Base-by-base conservation (phyloP, 495 filamentous ascomycete species). In the Letharia columbiana region DNA sequence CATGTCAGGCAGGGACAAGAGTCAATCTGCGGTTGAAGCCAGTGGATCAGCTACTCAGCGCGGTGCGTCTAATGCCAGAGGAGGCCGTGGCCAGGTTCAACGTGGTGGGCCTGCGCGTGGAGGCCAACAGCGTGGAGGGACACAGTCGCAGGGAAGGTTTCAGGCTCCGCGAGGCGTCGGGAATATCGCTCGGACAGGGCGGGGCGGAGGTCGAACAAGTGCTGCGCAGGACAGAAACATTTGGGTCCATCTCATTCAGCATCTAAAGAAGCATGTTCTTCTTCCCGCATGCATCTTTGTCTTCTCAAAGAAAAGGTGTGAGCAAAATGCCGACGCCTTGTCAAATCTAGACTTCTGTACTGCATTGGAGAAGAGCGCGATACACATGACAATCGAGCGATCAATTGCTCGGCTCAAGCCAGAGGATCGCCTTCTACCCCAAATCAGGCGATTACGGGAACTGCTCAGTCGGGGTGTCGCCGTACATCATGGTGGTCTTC, bases 341-440 rank as follows among this genome's bases (percentile, higher is more conserved):
- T 91, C 89, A 66, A 97, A 95, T 70, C 88, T 95, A 65, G 95
- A 98, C 76, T 97, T 92, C 73, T 92, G 87, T 74, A 96, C 87
- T 28, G 90, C 91, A 12, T 83, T 86, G 8, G 95, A 98, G 77
- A 97, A 96, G 84, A 98, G 94, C 73, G 83, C 88, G 44, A 92
- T 91, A 58, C 95, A 98, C 72, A 97, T 98, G 91, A 93, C 91
- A 56, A 91, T 98, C 61, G 93, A 98, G 75, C 95, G 91, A 73
- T 97, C 93, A 33, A 84, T 98, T 66, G 92, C 95, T 57, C 84
- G 94, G 64, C 78, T 98, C 60, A 96, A 95, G 72, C 90, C 87
- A 13, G 93, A 98, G 73, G 94, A 98, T 73, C 80, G 94, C 45
- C 77, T 84, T 1, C 81, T 98, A 4, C 94, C 94, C 11, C 94